These are phyloP conservation scores for Secale cereale DNA, from an alignment of 176 grass and related monocot genomes.

Conservation along the genomic window DNA sequence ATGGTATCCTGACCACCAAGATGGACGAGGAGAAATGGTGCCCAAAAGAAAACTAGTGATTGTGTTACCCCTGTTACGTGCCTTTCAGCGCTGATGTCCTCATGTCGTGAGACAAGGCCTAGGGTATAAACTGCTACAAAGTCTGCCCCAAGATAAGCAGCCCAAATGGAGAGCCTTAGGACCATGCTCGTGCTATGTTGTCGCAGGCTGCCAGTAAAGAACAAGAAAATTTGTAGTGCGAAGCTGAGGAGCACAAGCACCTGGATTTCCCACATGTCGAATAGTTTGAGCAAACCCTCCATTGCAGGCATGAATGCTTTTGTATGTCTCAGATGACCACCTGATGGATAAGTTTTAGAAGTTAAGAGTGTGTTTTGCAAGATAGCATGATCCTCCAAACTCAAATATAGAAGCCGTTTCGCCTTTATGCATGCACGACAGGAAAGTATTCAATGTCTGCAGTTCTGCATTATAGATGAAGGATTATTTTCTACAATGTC, in stretches of 20 bases:
- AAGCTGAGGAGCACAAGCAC: not conserved
- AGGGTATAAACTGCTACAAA: not conserved
- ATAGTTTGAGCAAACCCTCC: not conserved
- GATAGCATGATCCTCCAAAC: too few relatives aligned
- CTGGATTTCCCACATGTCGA: not conserved
- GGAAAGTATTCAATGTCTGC: too few relatives aligned
- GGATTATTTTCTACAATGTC: too few relatives aligned
- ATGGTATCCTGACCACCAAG: too few relatives aligned
- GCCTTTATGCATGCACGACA: too few relatives aligned
- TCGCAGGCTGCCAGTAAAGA: not conserved
- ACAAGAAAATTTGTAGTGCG: not conserved
- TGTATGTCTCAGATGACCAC: not conserved
- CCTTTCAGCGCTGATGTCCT: not conserved
- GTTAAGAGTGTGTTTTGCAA: too few relatives aligned
- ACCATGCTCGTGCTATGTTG: not conserved
- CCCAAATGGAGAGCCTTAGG: not conserved
- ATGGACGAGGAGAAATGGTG: too few relatives aligned
- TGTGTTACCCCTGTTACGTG: not conserved
- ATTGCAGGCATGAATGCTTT: not conserved
- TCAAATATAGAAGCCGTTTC: too few relatives aligned
- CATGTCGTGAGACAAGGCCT: not conserved
- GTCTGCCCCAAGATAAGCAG: not conserved
- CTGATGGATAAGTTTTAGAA: too few relatives aligned
- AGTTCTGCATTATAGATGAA: too few relatives aligned
- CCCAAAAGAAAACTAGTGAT: too few relatives aligned